These are phyloP conservation scores for Monilinia laxa DNA, from an alignment of 2,329 filamentous ascomycete species.

Conservation along the genomic window DNA sequence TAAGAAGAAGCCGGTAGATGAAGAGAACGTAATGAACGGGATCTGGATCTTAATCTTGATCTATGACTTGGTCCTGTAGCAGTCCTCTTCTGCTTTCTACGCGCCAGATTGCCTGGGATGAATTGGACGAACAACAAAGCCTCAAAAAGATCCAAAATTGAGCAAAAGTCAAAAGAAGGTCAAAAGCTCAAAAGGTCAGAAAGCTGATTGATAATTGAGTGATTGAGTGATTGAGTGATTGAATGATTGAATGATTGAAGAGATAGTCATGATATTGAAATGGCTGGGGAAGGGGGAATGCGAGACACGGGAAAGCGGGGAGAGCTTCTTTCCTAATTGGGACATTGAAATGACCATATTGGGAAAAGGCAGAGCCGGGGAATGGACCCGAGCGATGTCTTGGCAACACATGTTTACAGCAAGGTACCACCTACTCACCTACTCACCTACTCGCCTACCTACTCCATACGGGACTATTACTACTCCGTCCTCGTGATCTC, in stretches of 20 bases:
- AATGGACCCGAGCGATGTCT: background rate
- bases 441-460: no score
- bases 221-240: background rate
- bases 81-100: constrained; percentile 7
- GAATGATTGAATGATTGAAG: background rate
- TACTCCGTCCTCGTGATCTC: background rate
- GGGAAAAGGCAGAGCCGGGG: background rate
- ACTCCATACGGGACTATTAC: no score
- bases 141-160: background rate
- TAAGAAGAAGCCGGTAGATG: background rate
- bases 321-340: constrained; percentile 32
- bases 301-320: constrained; percentile 24
- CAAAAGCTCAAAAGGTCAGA: background rate
- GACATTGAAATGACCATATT: constrained; percentile 1
- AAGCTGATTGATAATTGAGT: background rate
- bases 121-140: background rate
- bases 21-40: no score
- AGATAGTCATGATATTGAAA: constrained; percentile 12
- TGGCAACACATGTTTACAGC: background rate
- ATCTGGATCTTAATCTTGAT: constrained; percentile 4
- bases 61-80: background rate
- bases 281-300: constrained; percentile 14
- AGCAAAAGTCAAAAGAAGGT: constrained; percentile 6
- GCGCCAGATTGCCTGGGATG: constrained; percentile 17
- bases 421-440: no score